Conservation (phyloP, 768 basidiomycete genomes). For the Psilocybe cubensis region DNA sequence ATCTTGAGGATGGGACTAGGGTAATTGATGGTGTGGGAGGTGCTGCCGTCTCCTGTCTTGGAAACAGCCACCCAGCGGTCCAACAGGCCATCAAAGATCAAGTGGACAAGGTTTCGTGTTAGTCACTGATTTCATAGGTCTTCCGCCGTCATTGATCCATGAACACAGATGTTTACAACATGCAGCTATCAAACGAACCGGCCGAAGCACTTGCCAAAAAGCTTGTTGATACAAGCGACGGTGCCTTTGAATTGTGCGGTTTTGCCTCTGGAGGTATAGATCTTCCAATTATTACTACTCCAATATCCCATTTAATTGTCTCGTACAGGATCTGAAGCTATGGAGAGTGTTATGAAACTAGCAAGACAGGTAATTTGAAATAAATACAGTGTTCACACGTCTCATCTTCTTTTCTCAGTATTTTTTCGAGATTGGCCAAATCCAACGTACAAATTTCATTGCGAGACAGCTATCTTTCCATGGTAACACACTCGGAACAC, state of each 20-base stretch:
- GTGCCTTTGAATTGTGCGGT: slow-evolving; percentile 72
- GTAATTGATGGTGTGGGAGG: slow-evolving; percentile 85
- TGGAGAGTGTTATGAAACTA: slow-evolving; percentile 86
- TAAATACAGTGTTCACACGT: background rate
- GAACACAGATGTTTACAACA: slow-evolving; percentile 77
- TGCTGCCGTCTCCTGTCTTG: slow-evolving; percentile 82
- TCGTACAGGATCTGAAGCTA: slow-evolving; percentile 77
- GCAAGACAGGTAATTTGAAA: slow-evolving; percentile 63
- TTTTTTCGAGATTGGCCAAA: slow-evolving; percentile 69
- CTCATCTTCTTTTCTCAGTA: slow-evolving; percentile 46
- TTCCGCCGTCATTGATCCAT: background rate
- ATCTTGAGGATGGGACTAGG: slow-evolving; percentile 67
- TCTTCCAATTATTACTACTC: background rate
- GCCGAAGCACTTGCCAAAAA: slow-evolving; percentile 78
- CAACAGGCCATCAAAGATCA: slow-evolving; percentile 79
- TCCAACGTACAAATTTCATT: slow-evolving; percentile 77
- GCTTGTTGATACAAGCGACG: slow-evolving; percentile 66
- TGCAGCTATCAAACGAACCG: slow-evolving; percentile 81
- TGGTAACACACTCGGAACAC: slow-evolving; percentile 77
- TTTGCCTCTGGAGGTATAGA: slow-evolving; percentile 76
- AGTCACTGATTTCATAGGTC: slow-evolving; percentile 25
- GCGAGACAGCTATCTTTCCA: slow-evolving; percentile 81
- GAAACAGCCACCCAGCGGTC: slow-evolving; percentile 74
- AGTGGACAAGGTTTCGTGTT: slow-evolving; percentile 77
- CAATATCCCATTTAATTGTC: background rate